phyloP scores from a whole-genome alignment of 1,139 yeast genomes.

The Protomyces arabidopsidicola region DNA sequence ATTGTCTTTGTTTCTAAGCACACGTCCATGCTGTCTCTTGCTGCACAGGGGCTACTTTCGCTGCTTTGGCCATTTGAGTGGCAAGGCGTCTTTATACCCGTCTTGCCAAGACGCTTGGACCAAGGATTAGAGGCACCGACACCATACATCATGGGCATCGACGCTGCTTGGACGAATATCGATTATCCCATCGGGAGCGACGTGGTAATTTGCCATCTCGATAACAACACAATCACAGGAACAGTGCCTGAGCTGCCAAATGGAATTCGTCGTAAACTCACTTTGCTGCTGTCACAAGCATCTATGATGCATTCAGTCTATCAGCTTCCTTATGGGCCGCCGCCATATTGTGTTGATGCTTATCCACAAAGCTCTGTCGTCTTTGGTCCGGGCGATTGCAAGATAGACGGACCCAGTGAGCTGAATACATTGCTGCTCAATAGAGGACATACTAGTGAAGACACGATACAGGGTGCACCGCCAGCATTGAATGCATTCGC shows the following conservation, averaged over 20 bases:
- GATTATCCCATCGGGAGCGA: conserved; percentile 29
- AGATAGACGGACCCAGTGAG: not conserved
- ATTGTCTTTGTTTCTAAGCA: conserved; percentile 30
- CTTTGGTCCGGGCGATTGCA: conserved; percentile 8
- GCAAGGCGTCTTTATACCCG: conserved; percentile 33
- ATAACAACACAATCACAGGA: conserved; percentile 20
- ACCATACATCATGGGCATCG: conserved; percentile 32
- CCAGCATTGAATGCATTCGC: not conserved
- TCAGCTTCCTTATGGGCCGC: conserved; percentile 29
- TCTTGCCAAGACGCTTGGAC: conserved; percentile 30
- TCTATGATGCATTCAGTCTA: conserved; percentile 31
- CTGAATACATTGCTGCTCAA: conserved; percentile 12
- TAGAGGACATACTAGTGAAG: conserved; percentile 12
- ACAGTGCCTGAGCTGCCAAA: conserved; percentile 30
- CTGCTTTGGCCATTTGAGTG: conserved; percentile 32
- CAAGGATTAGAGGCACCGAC: conserved; percentile 33
- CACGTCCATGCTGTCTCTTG: conserved; percentile 29
- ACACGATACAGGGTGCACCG: not conserved
- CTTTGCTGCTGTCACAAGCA: conserved; percentile 16
- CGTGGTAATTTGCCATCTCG: conserved; percentile 32
- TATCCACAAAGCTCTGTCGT: conserved; percentile 27
- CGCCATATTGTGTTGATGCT: conserved; percentile 28
- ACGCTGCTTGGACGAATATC: conserved; percentile 1
- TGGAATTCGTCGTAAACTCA: conserved; percentile 27
- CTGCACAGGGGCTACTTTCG: conserved; percentile 29